Conservation (phyloP, 257 asterid genomes). For the Verbena officinalis region DNA sequence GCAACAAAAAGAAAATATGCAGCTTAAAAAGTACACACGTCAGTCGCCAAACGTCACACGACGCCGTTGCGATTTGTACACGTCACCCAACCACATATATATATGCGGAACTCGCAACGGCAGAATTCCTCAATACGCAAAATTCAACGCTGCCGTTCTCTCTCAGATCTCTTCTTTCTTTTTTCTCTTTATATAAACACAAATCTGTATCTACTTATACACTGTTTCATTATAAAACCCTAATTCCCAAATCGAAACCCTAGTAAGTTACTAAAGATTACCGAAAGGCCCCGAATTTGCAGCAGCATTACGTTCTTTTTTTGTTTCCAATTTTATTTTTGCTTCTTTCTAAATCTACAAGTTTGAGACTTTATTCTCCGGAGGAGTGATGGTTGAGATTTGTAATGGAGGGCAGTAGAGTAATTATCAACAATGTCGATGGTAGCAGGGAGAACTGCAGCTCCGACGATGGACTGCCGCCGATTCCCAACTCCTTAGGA, state of each 20-base stretch:
- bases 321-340: neutral
- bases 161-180: neutral
- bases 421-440: conserved; percentile 44
- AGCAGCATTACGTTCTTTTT: conserved; percentile 16
- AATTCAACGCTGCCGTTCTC: conserved; percentile 35
- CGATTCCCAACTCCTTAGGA: conserved; percentile 55
- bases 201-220: conserved; percentile 25
- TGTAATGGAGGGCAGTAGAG: conserved; percentile 83
- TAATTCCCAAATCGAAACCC: conserved; percentile 45
- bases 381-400: conserved; percentile 65
- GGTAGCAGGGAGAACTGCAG: conserved; percentile 44
- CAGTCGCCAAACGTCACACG: conserved; percentile 30
- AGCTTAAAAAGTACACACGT: conserved; percentile 32
- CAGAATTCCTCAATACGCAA: conserved; percentile 7
- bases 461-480: conserved; percentile 76
- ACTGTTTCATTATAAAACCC: conserved; percentile 41
- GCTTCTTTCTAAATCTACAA: conserved; percentile 8
- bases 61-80: conserved; percentile 26
- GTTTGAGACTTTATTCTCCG: conserved; percentile 16
- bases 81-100: conserved; percentile 4
- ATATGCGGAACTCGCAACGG: conserved; percentile 13
- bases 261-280: neutral
- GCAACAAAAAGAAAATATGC: neutral
- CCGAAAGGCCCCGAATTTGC: conserved; percentile 10
- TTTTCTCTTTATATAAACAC: neutral